These are phyloP conservation scores for Blastobotrys raffinosifermentans DNA, from an alignment of 1,139 yeast species.

Conservation along the genomic window DNA sequence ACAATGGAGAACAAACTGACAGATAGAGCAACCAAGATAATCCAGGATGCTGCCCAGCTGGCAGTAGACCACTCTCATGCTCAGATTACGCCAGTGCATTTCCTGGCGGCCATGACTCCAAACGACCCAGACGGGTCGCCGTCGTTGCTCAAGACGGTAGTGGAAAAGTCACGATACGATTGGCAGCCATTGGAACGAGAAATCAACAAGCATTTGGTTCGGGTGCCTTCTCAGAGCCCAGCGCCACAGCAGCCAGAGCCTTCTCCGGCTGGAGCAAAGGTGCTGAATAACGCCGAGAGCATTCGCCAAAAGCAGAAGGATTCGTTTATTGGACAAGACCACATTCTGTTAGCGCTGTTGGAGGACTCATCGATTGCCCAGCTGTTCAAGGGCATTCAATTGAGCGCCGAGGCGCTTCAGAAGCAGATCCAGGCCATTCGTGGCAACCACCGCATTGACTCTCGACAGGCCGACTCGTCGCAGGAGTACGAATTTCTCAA, in stretches of 20 bases:
- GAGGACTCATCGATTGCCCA: slow-evolving; percentile 69
- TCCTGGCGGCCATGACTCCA: slow-evolving; percentile 88
- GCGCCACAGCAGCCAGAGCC: slow-evolving; percentile 74
- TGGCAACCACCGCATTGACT: slow-evolving; percentile 88
- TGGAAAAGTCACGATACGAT: slow-evolving; percentile 85
- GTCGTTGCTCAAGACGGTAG: slow-evolving; percentile 71
- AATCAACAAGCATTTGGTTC: slow-evolving; percentile 74
- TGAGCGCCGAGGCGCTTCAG: slow-evolving; percentile 66
- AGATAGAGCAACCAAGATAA: slow-evolving; percentile 81
- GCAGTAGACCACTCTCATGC: slow-evolving; percentile 83
- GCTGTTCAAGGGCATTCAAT: slow-evolving; percentile 66
- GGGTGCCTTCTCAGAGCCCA: slow-evolving; percentile 83
- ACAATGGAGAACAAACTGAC: slow-evolving; percentile 46
- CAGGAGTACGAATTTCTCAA: slow-evolving; percentile 74
- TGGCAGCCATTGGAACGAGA: slow-evolving; percentile 74
- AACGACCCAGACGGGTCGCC: slow-evolving; percentile 64
- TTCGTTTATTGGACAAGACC: slow-evolving; percentile 90
- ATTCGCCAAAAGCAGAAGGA: slow-evolving; percentile 87
- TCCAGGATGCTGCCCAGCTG: slow-evolving; percentile 71
- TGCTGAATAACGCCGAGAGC: slow-evolving; percentile 63
- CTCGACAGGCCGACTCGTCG: slow-evolving; percentile 90
- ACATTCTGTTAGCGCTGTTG: slow-evolving; percentile 73
- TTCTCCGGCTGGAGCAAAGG: slow-evolving; percentile 63
- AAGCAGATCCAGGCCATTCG: slow-evolving; percentile 79
- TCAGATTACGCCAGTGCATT: slow-evolving; percentile 77